Evolutionary conservation across 2,329 filamentous ascomycete genomes (phyloP), one percentile per base, ranked within the genome.

Genomic region (Sporothrix brunneoviolacea): DNA sequence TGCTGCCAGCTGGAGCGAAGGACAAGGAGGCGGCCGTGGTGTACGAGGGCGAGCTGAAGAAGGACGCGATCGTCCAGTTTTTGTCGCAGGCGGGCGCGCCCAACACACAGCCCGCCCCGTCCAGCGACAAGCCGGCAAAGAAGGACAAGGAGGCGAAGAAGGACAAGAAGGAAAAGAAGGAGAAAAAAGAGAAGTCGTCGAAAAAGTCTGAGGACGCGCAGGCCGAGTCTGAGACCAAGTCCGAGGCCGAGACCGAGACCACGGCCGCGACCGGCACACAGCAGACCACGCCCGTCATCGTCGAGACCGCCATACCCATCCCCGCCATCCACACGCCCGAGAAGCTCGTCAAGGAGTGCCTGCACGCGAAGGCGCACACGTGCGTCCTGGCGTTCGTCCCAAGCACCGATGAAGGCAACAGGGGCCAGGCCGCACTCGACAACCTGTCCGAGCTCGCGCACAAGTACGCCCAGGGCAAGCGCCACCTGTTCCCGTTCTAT

Each of bases 1-100:
- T 97, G 15, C 68, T 98, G 5, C 86, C 89, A 0, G 84, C 82
- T 22, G 82, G 80, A 19, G 75, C 80, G 43, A 74, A 83, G 45
- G 75, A 81, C 43, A 74, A 83, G 45, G 81, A 89, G 47, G 80
- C 89, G 18, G 75, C 81, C 3, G 72, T 93, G 50, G 70, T 83
- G 38, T 95, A 95, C 63, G 74, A 86, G 24, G 91, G 91, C 37
- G 86, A 93, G 58, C 71, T 95, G 64, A 93, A 90, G 67, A 95
- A 95, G 71, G 81, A 84, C 16, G 77, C 79, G 30, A 85, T 98
- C 67, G 73, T 91, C 53, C 74, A 83, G 36, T 98, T 97, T 70
- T 75, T 98, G 38, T 86, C 84, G 3, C 84, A 94, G 67, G 82
- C 77, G 28, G 88, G 84, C 2, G 65, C 80, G 40, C 90, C 91